These are phyloP conservation scores for Physcomitrium patens DNA, from an alignment of 225 moss, liverwort and hornwort genomes.

Conservation along the genomic window DNA sequence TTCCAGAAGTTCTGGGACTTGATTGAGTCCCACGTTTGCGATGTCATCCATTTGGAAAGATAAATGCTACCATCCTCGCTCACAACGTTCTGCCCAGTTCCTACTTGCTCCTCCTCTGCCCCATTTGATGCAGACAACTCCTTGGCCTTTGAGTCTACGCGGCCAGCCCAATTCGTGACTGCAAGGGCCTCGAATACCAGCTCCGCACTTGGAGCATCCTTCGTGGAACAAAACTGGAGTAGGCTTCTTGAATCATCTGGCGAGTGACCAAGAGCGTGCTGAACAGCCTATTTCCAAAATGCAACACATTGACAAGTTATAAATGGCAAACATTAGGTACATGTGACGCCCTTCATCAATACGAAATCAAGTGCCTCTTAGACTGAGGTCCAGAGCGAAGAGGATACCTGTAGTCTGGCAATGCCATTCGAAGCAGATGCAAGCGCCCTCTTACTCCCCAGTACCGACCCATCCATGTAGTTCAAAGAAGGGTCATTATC, in stretches of 20 bases:
- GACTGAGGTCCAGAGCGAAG: constrained; percentile 15
- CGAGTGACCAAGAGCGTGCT: constrained; percentile 49
- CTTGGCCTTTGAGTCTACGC: constrained; percentile 70
- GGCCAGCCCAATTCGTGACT: constrained; percentile 84
- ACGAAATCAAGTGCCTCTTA: neutral
- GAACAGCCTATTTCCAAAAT: constrained; percentile 63
- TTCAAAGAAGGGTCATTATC: constrained; percentile 64
- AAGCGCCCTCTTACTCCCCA: constrained; percentile 63
- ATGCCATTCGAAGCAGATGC: constrained; percentile 60
- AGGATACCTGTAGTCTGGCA: constrained; percentile 67
- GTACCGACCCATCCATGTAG: constrained; percentile 76
- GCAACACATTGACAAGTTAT: constrained; percentile 15
- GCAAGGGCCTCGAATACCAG: constrained; percentile 82
- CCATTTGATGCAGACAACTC: constrained; percentile 43
- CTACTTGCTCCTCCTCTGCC: constrained; percentile 46
- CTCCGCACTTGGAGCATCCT: constrained; percentile 67
- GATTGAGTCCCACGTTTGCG: constrained; percentile 70
- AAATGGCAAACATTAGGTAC: neutral
- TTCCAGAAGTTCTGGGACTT: constrained; percentile 86
- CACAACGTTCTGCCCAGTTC: constrained; percentile 51
- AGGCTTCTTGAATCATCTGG: constrained; percentile 58
- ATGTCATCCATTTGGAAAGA: constrained; percentile 78
- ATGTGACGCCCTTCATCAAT: neutral
- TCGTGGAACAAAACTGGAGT: constrained; percentile 68
- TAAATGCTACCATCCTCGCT: constrained; percentile 89